Conservation (phyloP, 2,329 filamentous ascomycete species). For the Talaromyces pinophilus region DNA sequence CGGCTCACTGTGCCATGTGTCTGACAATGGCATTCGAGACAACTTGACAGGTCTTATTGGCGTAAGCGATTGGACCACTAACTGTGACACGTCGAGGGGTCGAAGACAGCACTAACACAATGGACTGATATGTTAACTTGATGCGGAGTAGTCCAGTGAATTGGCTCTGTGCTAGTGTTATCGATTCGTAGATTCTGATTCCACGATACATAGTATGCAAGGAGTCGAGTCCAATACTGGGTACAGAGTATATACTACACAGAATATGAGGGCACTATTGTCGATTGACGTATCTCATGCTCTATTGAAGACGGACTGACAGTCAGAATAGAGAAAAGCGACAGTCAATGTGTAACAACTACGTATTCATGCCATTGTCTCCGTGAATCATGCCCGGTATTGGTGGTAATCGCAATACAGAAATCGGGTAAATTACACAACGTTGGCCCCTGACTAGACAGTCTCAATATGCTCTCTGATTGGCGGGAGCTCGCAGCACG, state of each 20-base stretch:
- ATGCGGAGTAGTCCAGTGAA: constrained; percentile 6
- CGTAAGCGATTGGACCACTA: not conserved
- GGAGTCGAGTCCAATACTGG: not conserved
- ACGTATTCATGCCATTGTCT: not conserved
- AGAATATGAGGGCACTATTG: not conserved
- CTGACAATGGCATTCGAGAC: not conserved
- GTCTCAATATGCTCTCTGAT: not conserved
- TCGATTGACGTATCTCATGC: not conserved
- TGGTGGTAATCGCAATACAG: not conserved
- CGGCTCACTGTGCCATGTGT: not conserved
- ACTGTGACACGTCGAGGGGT: constrained; percentile 13
- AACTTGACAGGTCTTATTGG: not conserved
- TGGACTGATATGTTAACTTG: not conserved
- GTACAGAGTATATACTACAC: not conserved
- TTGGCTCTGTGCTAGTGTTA: not conserved
- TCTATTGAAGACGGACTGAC: not conserved
- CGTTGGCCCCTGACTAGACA: not conserved
- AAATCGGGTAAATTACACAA: not conserved
- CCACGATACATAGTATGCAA: not conserved
- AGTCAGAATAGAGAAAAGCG: not conserved
- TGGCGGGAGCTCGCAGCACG: not conserved
- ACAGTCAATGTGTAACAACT: not conserved
- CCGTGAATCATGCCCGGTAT: not conserved
- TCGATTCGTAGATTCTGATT: not conserved
- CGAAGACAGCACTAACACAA: not conserved